Evolutionary conservation across 2,329 filamentous ascomycete species (phyloP).

Genomic region (Ilyonectria mors-panacis): DNA sequence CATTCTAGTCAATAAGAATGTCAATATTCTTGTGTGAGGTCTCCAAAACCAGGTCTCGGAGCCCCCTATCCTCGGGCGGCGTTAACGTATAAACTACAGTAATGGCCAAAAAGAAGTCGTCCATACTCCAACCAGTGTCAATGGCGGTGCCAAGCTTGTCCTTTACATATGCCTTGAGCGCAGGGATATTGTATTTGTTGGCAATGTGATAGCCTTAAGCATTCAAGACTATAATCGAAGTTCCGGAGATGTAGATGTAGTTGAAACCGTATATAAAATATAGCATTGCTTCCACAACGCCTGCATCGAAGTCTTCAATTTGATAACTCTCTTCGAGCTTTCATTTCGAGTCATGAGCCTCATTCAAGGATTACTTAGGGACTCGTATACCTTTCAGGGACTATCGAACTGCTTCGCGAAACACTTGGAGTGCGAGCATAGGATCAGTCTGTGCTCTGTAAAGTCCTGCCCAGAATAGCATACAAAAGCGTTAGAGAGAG

Average conservation of each 20-base stretch:
- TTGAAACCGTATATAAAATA: constrained; percentile 34
- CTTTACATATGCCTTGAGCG: constrained; percentile 17
- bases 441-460: no score
- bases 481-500: no score
- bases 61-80: constrained; percentile 22
- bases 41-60: constrained; percentile 28
- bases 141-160: constrained; percentile 22
- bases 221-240: constrained; percentile 24
- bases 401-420: no score
- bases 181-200: constrained; percentile 29
- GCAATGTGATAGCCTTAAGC: constrained; percentile 34
- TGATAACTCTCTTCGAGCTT: neutral
- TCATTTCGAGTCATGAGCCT: no score
- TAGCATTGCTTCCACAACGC: constrained; percentile 31
- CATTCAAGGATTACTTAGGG: no score
- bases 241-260: constrained; percentile 22
- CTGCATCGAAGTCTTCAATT: constrained; percentile 30
- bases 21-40: constrained; percentile 15
- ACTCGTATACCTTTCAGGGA: no score
- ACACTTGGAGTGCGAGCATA: no score
- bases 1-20: constrained; percentile 13
- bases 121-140: constrained; percentile 24
- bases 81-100: constrained; percentile 23
- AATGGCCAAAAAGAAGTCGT: constrained; percentile 29
- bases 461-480: no score